Percentiles rank a stretch among this genome's conserved stretches.
Evolutionary conservation across 352 stramenopile species (phyloP).

Genomic region (Globisporangium polare): DNA sequence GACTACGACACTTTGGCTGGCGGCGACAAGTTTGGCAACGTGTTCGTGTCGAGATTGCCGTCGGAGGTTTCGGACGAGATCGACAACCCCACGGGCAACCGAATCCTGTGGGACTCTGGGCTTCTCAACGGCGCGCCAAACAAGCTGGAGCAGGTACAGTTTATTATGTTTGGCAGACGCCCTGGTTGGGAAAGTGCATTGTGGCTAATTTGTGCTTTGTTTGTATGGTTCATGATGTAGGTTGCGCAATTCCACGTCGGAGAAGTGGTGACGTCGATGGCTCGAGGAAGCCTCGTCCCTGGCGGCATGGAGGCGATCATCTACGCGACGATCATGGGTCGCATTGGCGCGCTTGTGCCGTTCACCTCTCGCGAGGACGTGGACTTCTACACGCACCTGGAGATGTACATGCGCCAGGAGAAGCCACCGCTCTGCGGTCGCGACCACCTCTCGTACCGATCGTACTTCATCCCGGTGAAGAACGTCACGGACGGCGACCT

Average conservation of each 20-base stretch:
- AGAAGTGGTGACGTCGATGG: constrained; percentile 97
- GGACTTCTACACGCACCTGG: constrained; percentile 98
- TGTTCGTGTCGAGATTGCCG: constrained; percentile 95
- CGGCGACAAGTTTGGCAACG: constrained; percentile 99
- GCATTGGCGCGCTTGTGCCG: constrained; percentile 95
- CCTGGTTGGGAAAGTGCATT: neutral
- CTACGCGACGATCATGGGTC: constrained; percentile 96
- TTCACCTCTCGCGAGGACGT: constrained; percentile 96
- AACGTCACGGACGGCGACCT: constrained; percentile 98
- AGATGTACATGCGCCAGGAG: constrained; percentile 94
- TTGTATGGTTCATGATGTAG: constrained; percentile 17
- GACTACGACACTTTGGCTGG: constrained; percentile 99
- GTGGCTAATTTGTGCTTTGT: neutral
- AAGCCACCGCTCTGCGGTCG: constrained; percentile 91
- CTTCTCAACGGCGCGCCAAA: constrained; percentile 92
- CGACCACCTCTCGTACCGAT: constrained; percentile 97
- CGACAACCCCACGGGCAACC: constrained; percentile 95
- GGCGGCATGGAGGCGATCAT: constrained; percentile 96
- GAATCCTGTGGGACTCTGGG: constrained; percentile 95
- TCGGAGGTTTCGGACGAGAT: constrained; percentile 93
- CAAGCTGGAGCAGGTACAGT: constrained; percentile 92
- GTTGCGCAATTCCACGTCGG: constrained; percentile 96
- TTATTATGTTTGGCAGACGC: neutral
- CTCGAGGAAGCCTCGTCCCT: constrained; percentile 93
- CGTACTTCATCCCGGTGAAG: constrained; percentile 98